These are phyloP conservation scores for Aspergillus avenaceus DNA, from an alignment of 495 filamentous ascomycete genomes.

Conservation along the genomic window DNA sequence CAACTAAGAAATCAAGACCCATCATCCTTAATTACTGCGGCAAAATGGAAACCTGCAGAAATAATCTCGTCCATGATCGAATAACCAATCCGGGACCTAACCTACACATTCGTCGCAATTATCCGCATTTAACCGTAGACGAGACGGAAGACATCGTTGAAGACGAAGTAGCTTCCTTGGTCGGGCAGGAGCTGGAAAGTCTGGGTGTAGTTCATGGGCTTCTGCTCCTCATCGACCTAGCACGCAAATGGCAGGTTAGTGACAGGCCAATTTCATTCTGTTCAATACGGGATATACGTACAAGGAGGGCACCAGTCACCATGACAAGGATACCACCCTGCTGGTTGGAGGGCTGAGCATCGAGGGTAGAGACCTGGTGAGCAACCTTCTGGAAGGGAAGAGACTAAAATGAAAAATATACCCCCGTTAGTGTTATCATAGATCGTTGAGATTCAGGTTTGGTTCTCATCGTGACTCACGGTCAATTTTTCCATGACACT, in stretches of 20 bases:
- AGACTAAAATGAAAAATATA: conserved; percentile 36
- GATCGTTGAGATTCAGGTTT: too few species aligned
- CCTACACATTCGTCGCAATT: neutral
- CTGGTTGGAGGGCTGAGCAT: conserved; percentile 67
- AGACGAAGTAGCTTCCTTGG: conserved; percentile 73
- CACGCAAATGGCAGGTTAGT: neutral
- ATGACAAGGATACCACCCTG: conserved; percentile 69
- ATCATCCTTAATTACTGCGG: neutral
- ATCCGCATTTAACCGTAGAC: conserved; percentile 44
- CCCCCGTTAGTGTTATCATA: neutral
- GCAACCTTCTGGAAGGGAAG: conserved; percentile 77
- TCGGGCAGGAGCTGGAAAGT: conserved; percentile 76
- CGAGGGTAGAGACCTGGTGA: conserved; percentile 64
- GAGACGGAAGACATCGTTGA: conserved; percentile 90
- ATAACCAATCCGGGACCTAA: neutral
- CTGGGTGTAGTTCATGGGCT: conserved; percentile 83
- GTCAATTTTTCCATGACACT: conserved; percentile 72
- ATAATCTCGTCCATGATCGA: conserved; percentile 6
- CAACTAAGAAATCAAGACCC: neutral
- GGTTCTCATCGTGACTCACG: too few species aligned
- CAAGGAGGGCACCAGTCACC: conserved; percentile 78
- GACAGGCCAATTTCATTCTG: neutral
- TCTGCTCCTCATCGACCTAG: conserved; percentile 76
- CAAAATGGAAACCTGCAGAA: neutral
- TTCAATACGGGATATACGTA: conserved; percentile 37